Evolutionary conservation across 2,329 filamentous ascomycete species (phyloP).

Genomic region (Colletotrichum sp.): DNA sequence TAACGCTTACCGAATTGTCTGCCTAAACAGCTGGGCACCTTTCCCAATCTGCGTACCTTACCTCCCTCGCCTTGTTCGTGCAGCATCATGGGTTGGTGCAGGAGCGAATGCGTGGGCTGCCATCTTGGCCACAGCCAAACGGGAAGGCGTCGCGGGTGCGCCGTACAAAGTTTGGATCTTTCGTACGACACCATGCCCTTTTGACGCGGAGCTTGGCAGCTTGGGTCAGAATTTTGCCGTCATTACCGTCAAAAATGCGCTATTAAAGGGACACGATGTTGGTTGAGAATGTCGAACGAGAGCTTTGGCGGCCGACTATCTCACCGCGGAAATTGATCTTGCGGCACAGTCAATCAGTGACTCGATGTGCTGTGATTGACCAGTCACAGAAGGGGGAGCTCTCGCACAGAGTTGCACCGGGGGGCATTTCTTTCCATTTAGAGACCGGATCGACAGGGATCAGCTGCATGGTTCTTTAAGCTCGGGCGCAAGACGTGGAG

Average conservation of each 20-base stretch:
- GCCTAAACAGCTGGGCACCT: neutral
- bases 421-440: neutral
- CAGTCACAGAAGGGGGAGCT: neutral
- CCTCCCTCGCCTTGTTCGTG: neutral
- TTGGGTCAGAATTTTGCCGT: neutral
- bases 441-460: neutral
- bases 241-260: neutral
- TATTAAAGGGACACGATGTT: neutral
- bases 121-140: neutral
- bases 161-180: neutral
- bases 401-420: neutral
- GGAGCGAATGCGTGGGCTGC: neutral
- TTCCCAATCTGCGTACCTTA: neutral
- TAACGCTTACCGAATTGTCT: neutral
- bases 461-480: neutral
- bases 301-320: neutral
- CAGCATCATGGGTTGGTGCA: neutral
- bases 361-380: neutral
- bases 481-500: neutral
- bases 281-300: neutral
- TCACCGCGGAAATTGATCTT: neutral
- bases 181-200: neutral
- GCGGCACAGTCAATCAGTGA: conserved; percentile 11
- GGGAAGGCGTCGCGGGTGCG: neutral
- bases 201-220: neutral